A percentile compares a stretch with the other conserved stretches of the same genome.
phyloP scores from a whole-genome alignment of 2,329 filamentous ascomycete species.

The Botrytis paeoniae region DNA sequence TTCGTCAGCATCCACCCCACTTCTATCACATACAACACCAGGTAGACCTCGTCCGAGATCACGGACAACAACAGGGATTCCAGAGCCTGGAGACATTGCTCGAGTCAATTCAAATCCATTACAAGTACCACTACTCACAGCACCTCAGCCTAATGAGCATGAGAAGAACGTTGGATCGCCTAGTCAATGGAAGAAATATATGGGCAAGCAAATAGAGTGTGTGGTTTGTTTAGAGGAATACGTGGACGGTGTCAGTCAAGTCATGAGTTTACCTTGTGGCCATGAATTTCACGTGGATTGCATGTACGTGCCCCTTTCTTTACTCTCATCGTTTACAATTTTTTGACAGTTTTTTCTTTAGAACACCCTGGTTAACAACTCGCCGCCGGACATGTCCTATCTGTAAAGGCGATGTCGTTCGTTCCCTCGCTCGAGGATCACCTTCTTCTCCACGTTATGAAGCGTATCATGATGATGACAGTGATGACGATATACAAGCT shows the following conservation, averaged over 20 bases:
- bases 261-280: slow-evolving; percentile 96
- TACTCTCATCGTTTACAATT: slow-evolving; percentile 20
- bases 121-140: slow-evolving; percentile 29
- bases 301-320: slow-evolving; percentile 70
- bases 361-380: slow-evolving; percentile 95
- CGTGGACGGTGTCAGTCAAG: slow-evolving; percentile 84
- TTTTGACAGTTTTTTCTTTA: slow-evolving; percentile 39
- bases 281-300: slow-evolving; percentile 98
- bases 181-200: slow-evolving; percentile 63
- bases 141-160: slow-evolving; percentile 38
- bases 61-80: slow-evolving; percentile 60
- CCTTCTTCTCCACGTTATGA: slow-evolving; percentile 37
- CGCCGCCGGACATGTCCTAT: slow-evolving; percentile 96
- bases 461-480: slow-evolving; percentile 42
- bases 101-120: slow-evolving; percentile 42
- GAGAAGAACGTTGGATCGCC: slow-evolving; percentile 49
- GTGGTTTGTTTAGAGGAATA: slow-evolving; percentile 98
- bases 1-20: slow-evolving; percentile 73
- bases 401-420: slow-evolving; percentile 94
- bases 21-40: slow-evolving; percentile 59
- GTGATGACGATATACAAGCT: slow-evolving; percentile 45
- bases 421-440: slow-evolving; percentile 53
- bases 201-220: slow-evolving; percentile 75
- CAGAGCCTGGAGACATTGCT: slow-evolving; percentile 48
- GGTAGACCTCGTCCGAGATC: slow-evolving; percentile 59